Evolutionary conservation across 257 asterid species (phyloP), one percentile per base, ranked within the genome.

Genomic region (Salvia splendens): DNA sequence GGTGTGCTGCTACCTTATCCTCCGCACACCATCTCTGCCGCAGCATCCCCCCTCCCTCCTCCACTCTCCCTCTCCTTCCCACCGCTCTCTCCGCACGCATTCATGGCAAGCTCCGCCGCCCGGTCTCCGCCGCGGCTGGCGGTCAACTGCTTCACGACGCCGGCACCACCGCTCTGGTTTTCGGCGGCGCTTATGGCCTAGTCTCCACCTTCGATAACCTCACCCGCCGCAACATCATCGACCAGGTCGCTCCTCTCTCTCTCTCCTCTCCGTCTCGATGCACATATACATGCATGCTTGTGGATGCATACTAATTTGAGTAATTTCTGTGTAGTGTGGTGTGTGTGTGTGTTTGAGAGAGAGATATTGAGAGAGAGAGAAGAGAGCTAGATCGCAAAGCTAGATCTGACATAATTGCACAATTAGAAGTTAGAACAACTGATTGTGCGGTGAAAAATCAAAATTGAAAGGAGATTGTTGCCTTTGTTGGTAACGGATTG

Each of bases 151-250:
- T 85, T 12, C 90, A 81, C 76, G 98, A 93, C 53, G 85, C 84
- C 72, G 92, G 90, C 32, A 95, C 98, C 52, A 77, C 96, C 60
- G 90, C 81, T 30, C 64, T 81, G 56, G 92, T 88, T 10, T 72
- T 87, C 54, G 80, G 81, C 73, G 97, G 95, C 36, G 97, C 92
- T 32, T 88, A 93, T 65, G 90, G 79, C 56, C 86, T 90, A 6
- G 95, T 93, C 54, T 88, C 95, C 68, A 69, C 81, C 61, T 93
- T 93, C 76, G 87, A 88, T 58, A 41, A 58, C 75, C 85, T 93
- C 76, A 88, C 95, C 0, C 75, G 75, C 76, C 86, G 87, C 73
- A 79, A 81, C 20, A 74, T 90, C 72, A 85, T 93, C 53, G 83
- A 82, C 40, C 97, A 93, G 99, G 99, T 92, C 38, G 9, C 46